Percentiles rank a stretch among this genome's conserved stretches.
Conservation (phyloP, 345 rosid genomes). For the Eucalyptus lansdowneana region DNA sequence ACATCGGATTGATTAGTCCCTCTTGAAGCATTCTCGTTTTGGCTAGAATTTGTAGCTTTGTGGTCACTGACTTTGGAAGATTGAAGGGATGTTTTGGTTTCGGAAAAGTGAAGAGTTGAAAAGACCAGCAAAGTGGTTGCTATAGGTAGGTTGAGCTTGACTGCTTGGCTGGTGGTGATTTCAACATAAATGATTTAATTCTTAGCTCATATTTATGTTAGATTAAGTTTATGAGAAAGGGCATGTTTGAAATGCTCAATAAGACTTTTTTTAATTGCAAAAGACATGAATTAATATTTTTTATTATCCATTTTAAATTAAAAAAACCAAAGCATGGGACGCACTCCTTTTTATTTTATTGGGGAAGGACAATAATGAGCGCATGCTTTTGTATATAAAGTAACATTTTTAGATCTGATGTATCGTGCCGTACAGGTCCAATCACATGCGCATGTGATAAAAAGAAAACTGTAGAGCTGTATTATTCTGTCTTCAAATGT, state of each 20-base stretch:
- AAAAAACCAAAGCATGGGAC: not conserved
- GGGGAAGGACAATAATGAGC: not conserved
- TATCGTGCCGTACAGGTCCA: not conserved
- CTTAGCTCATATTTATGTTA: not conserved
- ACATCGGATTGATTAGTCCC: not conserved
- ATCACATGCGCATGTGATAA: not conserved
- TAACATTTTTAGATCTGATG: not conserved
- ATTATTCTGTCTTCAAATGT: not conserved
- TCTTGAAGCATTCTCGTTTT: not conserved
- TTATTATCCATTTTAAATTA: not conserved
- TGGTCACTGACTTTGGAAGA: not conserved
- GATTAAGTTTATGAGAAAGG: not conserved
- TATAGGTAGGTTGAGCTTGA: not conserved
- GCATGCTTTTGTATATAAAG: not conserved
- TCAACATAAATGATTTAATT: not conserved
- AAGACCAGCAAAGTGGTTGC: not conserved
- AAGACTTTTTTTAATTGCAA: not conserved
- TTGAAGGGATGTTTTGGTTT: not conserved
- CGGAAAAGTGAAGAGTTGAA: not conserved
- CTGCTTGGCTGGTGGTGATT: not conserved
- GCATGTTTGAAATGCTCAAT: not conserved
- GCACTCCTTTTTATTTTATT: not conserved
- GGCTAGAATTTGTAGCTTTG: not conserved
- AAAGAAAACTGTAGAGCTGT: not conserved
- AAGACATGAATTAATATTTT: not conserved